Conservation (phyloP, 2,329 filamentous ascomycete species). For the Mycosphaerella arachidis region DNA sequence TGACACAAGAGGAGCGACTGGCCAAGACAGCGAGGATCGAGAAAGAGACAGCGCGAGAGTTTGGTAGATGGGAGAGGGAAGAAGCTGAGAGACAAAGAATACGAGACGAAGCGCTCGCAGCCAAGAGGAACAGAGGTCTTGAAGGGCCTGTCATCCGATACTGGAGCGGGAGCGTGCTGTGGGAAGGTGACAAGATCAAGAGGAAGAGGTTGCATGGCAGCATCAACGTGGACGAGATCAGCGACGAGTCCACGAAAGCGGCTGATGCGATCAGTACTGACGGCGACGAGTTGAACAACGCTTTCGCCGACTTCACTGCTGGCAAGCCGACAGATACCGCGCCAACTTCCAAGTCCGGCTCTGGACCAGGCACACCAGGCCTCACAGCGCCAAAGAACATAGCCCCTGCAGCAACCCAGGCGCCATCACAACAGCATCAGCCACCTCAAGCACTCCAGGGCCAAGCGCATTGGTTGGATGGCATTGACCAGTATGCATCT, state of each 20-base stretch:
- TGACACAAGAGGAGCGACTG: conserved; percentile 77
- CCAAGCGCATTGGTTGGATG: conserved; percentile 34
- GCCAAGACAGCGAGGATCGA: conserved; percentile 57
- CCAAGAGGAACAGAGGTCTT: conserved; percentile 78
- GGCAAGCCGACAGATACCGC: conserved; percentile 3
- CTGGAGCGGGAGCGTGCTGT: conserved; percentile 87
- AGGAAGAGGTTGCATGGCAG: conserved; percentile 41
- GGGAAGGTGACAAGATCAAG: conserved; percentile 70
- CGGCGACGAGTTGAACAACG: not conserved
- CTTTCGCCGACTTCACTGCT: conserved; percentile 4
- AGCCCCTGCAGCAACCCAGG: conserved; percentile 1
- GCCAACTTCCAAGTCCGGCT: not conserved
- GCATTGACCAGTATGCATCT: conserved; percentile 42
- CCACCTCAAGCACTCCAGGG: not conserved
- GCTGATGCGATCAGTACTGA: conserved; percentile 3
- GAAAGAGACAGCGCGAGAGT: conserved; percentile 74
- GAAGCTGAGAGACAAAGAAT: conserved; percentile 86
- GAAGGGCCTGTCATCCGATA: conserved; percentile 86
- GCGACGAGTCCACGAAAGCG: conserved; percentile 18
- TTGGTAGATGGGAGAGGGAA: conserved; percentile 86
- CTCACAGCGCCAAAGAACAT: conserved; percentile 4
- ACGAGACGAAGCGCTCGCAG: conserved; percentile 75
- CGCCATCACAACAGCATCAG: not conserved
- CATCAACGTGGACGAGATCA: conserved; percentile 26
- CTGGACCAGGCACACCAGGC: conserved; percentile 12